Base-by-base conservation (phyloP, 176 grass and related monocot genomes). In the Cymbopogon citratus region DNA sequence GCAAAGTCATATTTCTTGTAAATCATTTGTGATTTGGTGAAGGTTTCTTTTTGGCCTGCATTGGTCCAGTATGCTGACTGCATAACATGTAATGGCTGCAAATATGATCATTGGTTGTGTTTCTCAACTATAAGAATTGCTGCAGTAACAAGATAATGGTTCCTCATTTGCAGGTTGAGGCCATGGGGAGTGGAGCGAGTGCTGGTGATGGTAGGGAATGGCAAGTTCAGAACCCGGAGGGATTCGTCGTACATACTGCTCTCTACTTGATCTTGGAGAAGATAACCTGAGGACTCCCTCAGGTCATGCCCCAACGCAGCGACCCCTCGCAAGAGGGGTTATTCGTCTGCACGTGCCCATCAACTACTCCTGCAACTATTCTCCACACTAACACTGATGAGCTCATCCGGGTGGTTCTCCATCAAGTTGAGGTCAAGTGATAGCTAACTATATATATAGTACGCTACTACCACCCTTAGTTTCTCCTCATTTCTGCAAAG, bases 291-390 rank as follows among this genome's bases (percentile, higher is more conserved):
- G 31, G 26, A 16, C 41, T 0, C 15, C 12, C 21, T 77, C 43
- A 54, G 72, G 26, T 66, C 44, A 84, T 81, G 81, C 65, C 85
- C 44, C 45, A 87, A 1, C 76, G 44, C 44, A 87, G 77, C 51
- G 26, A 43, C 76, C 35, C 76, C 77, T 87, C 38, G 31, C 43
- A 79, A 91, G 81, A 81, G 71, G 63, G 57, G 9, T 38, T 48
- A 43, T 41, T 76, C 21, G 81, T 81, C 85, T 85, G 85, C 89
- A 87, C 89, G 89, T 91, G 89, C 89, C 89, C 89, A 91, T 84
- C 70, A 83, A 84, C 81, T 84, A 87, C 89, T 87, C 89, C 89
- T 87, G 89, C 57, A 80, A 80, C 85, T 45, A 31, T 87, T 87
- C 81, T 87, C 85, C 89, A 77, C 28, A 34, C 85, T 81, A 81